phyloP scores from a whole-genome alignment of 1,284 basidiomycete genomes.

The Cutaneotrichosporon sp. region DNA sequence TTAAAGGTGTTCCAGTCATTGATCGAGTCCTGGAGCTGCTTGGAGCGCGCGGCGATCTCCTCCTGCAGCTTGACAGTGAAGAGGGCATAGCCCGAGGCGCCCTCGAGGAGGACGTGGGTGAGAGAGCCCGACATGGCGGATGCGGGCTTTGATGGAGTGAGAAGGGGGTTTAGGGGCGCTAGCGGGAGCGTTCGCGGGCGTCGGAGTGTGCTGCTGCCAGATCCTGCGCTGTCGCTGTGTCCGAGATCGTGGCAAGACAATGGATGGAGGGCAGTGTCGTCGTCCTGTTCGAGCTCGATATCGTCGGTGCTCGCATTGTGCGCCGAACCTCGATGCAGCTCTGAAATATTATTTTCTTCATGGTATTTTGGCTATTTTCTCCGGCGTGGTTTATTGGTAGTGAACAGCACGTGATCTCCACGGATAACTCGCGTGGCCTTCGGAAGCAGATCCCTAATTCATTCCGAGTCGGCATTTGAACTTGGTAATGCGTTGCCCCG shows the following conservation, averaged over 20 bases:
- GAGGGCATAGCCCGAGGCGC: slow-evolving; percentile 89
- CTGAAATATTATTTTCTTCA: not conserved
- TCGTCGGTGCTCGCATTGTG: not conserved
- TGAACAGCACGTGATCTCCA: too few relatives aligned
- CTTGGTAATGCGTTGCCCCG: too few relatives aligned
- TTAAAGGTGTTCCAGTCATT: slow-evolving; percentile 83
- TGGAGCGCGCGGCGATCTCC: slow-evolving; percentile 78
- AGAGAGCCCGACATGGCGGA: slow-evolving; percentile 48
- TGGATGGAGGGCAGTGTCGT: too few relatives aligned
- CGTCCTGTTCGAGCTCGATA: too few relatives aligned
- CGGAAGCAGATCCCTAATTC: too few relatives aligned
- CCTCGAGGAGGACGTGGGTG: slow-evolving; percentile 90
- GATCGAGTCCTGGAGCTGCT: slow-evolving; percentile 78
- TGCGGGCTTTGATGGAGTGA: not conserved
- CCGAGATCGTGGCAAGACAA: too few relatives aligned
- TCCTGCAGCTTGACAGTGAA: slow-evolving; percentile 87
- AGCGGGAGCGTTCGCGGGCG: not conserved
- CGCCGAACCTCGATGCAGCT: not conserved
- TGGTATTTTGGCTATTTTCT: not conserved
- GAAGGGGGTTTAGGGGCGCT: not conserved
- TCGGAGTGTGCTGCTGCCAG: too few relatives aligned
- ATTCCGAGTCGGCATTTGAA: too few relatives aligned
- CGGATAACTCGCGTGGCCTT: too few relatives aligned
- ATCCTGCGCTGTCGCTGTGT: too few relatives aligned
- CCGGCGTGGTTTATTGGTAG: too few relatives aligned